Evolutionary conservation across 352 stramenopile species (phyloP).

Genomic region (Phytophthora sansomeana): DNA sequence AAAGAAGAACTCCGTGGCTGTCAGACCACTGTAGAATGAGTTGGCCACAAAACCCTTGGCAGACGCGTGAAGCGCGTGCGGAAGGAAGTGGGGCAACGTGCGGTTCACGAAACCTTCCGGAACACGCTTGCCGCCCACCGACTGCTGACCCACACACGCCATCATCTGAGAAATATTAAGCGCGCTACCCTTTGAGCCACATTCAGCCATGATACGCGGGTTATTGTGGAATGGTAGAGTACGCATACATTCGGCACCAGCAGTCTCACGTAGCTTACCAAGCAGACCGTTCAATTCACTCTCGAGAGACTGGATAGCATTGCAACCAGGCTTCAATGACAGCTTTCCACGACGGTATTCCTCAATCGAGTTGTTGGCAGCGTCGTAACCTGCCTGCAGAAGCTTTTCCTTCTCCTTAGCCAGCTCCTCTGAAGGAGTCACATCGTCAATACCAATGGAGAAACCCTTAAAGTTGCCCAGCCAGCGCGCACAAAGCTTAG

Average conservation of each 20-base stretch:
- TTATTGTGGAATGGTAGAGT: constrained; percentile 98
- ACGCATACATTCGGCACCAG: constrained; percentile 98
- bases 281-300: constrained; percentile 98
- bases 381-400: constrained; percentile 87
- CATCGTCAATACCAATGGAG: constrained; percentile 99
- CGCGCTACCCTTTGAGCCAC: constrained; percentile 98
- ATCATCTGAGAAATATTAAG: constrained; percentile 99
- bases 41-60: constrained; percentile 99
- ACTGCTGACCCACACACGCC: constrained; percentile 99
- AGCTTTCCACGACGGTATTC: constrained; percentile 96
- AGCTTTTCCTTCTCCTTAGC: constrained; percentile 95
- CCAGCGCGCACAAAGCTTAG: constrained; percentile 98
- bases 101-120: constrained; percentile 99
- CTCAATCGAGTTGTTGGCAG: constrained; percentile 92
- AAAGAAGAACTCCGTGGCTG: constrained; percentile 99
- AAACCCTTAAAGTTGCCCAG: constrained; percentile 98
- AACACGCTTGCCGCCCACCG: constrained; percentile 98
- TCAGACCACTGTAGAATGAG: constrained; percentile 99
- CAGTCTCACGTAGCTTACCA: constrained; percentile 97
- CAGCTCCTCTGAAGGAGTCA: constrained; percentile 96
- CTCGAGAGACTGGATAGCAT: constrained; percentile 98
- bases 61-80: constrained; percentile 93
- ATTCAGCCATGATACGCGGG: constrained; percentile 98
- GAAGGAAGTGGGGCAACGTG: constrained; percentile 97
- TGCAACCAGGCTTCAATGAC: constrained; percentile 96